Conservation (phyloP, 495 filamentous ascomycete species). For the Lasiosphaeriaceae sp. region DNA sequence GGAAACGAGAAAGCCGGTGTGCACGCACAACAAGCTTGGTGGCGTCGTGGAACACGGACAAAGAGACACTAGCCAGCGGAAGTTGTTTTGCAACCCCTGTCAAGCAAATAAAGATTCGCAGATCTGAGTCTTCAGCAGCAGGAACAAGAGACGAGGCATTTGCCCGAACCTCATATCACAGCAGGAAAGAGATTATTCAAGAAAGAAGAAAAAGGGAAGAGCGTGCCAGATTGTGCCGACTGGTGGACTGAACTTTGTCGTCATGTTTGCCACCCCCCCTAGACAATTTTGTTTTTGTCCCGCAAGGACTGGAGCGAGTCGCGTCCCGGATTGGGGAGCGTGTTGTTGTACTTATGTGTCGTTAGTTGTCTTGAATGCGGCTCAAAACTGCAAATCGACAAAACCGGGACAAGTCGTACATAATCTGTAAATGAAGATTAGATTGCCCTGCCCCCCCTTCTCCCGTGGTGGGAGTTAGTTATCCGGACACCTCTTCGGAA, state of each 20-base stretch:
- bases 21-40: neutral
- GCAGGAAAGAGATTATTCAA: no score
- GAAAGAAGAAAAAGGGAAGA: no score
- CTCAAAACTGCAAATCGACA: conserved; percentile 4
- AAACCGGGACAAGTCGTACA: neutral
- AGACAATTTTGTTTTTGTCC: no score
- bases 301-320: no score
- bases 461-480: neutral
- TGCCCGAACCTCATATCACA: neutral
- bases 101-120: neutral
- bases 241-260: no score
- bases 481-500: neutral
- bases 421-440: conserved; percentile 9
- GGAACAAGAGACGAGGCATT: conserved; percentile 14
- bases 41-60: neutral
- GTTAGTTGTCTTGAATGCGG: conserved; percentile 4
- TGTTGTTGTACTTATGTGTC: no score
- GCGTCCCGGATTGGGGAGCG: no score
- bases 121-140: conserved; percentile 12
- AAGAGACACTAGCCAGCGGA: neutral
- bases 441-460: conserved; percentile 5
- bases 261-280: no score
- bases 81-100: neutral
- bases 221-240: no score
- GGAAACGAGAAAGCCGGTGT: neutral